These are phyloP conservation scores for Exophiala dermatitidis DNA, from an alignment of 2,329 filamentous ascomycete species.

Conservation along the genomic window DNA sequence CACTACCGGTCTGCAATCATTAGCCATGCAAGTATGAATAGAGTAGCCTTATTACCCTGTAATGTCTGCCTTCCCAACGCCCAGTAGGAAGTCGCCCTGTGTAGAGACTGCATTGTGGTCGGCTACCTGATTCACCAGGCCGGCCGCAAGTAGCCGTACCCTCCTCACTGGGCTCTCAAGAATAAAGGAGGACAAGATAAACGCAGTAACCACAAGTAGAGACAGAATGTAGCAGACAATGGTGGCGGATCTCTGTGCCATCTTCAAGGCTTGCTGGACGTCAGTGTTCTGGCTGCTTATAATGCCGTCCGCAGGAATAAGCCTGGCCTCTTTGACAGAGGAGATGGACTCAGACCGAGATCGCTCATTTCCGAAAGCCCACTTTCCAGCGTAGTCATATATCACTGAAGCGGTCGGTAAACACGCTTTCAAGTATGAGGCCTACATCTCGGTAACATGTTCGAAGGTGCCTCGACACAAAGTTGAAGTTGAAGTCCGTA, in stretches of 20 bases:
- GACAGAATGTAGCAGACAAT: conserved; percentile 3
- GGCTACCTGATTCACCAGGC: neutral
- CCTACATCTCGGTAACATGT: too few species aligned
- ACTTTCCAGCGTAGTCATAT: too few species aligned
- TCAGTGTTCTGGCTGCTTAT: neutral
- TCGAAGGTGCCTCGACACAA: too few species aligned
- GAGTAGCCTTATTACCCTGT: conserved; percentile 48
- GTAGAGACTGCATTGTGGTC: neutral
- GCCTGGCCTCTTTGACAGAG: neutral
- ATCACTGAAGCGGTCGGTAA: too few species aligned
- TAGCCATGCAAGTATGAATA: conserved; percentile 2
- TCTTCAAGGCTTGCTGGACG: conserved; percentile 8
- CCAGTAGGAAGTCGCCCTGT: conserved; percentile 51
- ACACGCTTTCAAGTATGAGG: too few species aligned
- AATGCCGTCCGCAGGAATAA: neutral
- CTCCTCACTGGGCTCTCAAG: conserved; percentile 1
- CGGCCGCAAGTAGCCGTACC: conserved; percentile 2
- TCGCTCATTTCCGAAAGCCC: neutral
- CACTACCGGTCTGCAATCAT: conserved; percentile 60
- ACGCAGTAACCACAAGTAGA: conserved; percentile 4
- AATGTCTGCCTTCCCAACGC: conserved; percentile 65
- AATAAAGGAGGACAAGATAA: conserved; percentile 7
- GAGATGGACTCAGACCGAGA: neutral
- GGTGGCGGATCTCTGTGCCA: conserved; percentile 11
- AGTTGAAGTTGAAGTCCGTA: too few species aligned